Evolutionary conservation across 192 early-diverging fungal genomes (phyloP).

Genomic region (Piromyces finnis): DNA sequence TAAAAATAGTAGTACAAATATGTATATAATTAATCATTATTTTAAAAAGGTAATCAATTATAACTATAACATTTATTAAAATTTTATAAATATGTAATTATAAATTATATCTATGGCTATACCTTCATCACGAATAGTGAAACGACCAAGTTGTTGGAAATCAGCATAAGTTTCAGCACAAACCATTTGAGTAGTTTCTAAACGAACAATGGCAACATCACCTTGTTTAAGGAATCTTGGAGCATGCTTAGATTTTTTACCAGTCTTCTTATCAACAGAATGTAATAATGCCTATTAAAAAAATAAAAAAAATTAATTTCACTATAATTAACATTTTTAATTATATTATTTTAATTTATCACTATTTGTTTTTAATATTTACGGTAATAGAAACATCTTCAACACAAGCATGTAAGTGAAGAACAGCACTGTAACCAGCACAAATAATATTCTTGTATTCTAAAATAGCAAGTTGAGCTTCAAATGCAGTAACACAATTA

Average conservation of each 20-base stretch:
- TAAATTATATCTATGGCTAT: conserved; percentile 15
- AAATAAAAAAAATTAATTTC: too few species aligned
- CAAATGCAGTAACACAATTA: conserved; percentile 57
- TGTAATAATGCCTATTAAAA: conserved; percentile 64
- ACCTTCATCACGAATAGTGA: conserved; percentile 97
- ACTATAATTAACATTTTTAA: too few species aligned
- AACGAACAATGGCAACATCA: conserved; percentile 68
- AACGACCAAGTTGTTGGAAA: conserved; percentile 81
- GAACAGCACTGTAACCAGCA: conserved; percentile 82
- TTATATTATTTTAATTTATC: too few species aligned
- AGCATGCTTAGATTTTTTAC: conserved; percentile 66
- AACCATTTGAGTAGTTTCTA: conserved; percentile 55
- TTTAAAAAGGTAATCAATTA: background rate
- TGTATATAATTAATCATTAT: background rate
- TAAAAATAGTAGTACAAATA: background rate
- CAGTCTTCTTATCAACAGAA: conserved; percentile 83
- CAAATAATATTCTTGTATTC: conserved; percentile 93
- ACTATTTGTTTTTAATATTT: too few species aligned
- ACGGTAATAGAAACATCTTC: conserved; percentile 74
- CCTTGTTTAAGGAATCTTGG: conserved; percentile 89
- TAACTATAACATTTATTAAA: background rate
- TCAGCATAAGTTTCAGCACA: conserved; percentile 77
- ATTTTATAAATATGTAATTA: conserved; percentile 4
- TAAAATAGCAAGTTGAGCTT: conserved; percentile 73
- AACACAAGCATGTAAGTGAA: conserved; percentile 73